Evolutionary conservation across 257 asterid species (phyloP), one percentile per base, ranked within the genome.

Genomic region (Plectranthus barbatus): DNA sequence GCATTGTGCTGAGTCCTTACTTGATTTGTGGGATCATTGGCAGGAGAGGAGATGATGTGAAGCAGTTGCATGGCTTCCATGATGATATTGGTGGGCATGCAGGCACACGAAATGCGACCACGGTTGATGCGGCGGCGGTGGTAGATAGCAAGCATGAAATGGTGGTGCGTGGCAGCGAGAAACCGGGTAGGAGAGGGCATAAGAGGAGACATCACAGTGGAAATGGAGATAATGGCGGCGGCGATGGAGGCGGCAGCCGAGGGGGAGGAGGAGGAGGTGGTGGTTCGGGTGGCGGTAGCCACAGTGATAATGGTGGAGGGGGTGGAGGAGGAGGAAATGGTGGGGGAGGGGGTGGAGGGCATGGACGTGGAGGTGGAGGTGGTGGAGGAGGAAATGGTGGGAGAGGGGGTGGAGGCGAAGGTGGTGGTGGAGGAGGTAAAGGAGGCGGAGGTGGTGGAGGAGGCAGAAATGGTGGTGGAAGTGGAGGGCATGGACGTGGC

Each of bases 11-110:
- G 68, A 68, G 80, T 42, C 74, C 74, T 53, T 69, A 17, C 63
- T 60, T 80, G 62, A 54, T 48, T 56, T 56, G 69, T 65, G 85
- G 74, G 54, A 14, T 49, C 39, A 47, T 62, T 56, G 54, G 64
- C 37, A 44, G 56, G 56, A 23, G 9, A 37, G 73, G 33, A 19
- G 33, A 18, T 65, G 48, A 7, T 42, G 4, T 5, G 39, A 66
- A 66, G 47, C 14, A 60, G 20, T 23, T 60, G 66, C 65, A 61
- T 23, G 65, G 39, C 5, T 29, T 36, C 36, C 3, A 62, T 44
- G 29, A 53, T 42, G 18, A 19, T 31, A 15, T 29, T n/a, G 62
- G 24, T 15, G 52, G 40, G 3, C 50, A 52, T 46, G 70, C 68
- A 52, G 41, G 1, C 39, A 9, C 14, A 54, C 64, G 18, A 20